A percentile compares a stretch with the other conserved stretches of the same genome.
phyloP scores from a whole-genome alignment of 2,329 filamentous ascomycete species.

The Nemania sp. region DNA sequence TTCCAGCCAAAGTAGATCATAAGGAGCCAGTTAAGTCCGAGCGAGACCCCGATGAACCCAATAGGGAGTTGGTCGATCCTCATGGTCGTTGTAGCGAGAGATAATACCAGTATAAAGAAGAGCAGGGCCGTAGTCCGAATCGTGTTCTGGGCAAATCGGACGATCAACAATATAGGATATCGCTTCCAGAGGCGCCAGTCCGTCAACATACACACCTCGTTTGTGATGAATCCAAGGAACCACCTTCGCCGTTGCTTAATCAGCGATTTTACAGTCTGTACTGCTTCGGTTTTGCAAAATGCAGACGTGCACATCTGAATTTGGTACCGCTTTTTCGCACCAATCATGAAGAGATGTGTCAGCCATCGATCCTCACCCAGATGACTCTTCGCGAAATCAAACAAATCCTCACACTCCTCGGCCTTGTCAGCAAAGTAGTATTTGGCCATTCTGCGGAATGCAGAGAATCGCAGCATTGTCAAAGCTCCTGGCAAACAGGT shows the following conservation, averaged over 20 bases:
- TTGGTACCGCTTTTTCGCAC: constrained; percentile 90
- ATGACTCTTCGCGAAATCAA: constrained; percentile 96
- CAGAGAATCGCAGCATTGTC: constrained; percentile 94
- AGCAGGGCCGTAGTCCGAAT: constrained; percentile 93
- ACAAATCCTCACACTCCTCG: constrained; percentile 93
- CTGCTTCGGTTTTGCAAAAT: constrained; percentile 98
- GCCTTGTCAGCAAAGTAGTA: constrained; percentile 99
- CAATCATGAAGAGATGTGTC: constrained; percentile 99
- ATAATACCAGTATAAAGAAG: constrained; percentile 93
- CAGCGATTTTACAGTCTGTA: constrained; percentile 85
- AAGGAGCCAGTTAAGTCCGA: constrained; percentile 92
- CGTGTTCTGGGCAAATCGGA: constrained; percentile 95
- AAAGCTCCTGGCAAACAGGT: constrained; percentile 96
- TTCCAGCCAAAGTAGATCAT: constrained; percentile 96
- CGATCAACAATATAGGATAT: constrained; percentile 86
- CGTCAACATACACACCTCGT: constrained; percentile 98
- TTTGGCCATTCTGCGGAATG: constrained; percentile 95
- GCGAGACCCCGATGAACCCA: constrained; percentile 91
- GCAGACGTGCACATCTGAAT: constrained; percentile 98
- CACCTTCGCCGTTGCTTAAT: constrained; percentile 95
- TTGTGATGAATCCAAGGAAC: constrained; percentile 98
- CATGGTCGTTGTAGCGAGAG: constrained; percentile 85
- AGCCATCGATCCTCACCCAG: constrained; percentile 96
- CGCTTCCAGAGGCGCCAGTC: constrained; percentile 91
- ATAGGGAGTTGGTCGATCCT: constrained; percentile 83